These are phyloP conservation scores for Komagataea norvegica DNA, from an alignment of 1,139 yeast species.

Conservation along the genomic window DNA sequence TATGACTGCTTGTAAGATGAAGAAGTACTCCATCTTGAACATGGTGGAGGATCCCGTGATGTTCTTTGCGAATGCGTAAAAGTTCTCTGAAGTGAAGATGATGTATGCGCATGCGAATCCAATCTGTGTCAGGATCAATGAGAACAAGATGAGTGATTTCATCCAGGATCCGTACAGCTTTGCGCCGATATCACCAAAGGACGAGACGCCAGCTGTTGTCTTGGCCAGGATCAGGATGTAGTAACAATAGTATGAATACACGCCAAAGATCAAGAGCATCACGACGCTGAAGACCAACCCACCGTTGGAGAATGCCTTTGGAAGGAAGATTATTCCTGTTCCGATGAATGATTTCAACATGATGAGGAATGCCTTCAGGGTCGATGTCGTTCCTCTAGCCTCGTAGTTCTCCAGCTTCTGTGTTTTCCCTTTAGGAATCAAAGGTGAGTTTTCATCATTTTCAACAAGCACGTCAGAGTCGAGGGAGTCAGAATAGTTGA, in stretches of 20 bases:
- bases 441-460: conserved; percentile 46
- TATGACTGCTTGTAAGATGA: conserved; percentile 50
- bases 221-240: conserved; percentile 56
- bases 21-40: conserved; percentile 29
- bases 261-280: conserved; percentile 53
- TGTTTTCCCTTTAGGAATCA: conserved; percentile 29
- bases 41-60: conserved; percentile 21
- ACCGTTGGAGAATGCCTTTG: conserved; percentile 70
- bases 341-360: conserved; percentile 72
- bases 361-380: conserved; percentile 60
- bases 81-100: conserved; percentile 66
- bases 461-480: conserved; percentile 31
- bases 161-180: conserved; percentile 57
- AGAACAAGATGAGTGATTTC: conserved; percentile 53
- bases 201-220: conserved; percentile 50
- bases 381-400: conserved; percentile 57
- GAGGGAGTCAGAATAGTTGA: conserved; percentile 36
- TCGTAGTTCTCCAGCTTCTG: conserved; percentile 19
- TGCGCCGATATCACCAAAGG: conserved; percentile 73
- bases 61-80: conserved; percentile 53
- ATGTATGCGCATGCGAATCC: conserved; percentile 79
- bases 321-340: conserved; percentile 72
- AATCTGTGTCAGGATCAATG: conserved; percentile 63
- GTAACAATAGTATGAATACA: conserved; percentile 68
- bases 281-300: conserved; percentile 57